Conservation (phyloP, 768 basidiomycete species). For the Trametopsis cervina region DNA sequence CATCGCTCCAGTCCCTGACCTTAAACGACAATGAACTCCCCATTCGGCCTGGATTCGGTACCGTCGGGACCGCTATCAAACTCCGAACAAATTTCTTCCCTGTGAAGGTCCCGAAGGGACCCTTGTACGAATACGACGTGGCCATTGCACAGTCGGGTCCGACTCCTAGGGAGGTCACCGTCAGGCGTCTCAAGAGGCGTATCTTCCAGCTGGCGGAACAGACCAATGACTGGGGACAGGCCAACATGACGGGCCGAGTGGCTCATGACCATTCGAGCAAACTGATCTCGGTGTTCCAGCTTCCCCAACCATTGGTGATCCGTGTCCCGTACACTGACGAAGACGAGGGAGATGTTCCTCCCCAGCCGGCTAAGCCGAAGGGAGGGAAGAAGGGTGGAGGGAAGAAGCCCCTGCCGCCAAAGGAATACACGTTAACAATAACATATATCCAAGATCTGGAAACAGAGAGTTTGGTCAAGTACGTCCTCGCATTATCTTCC, state of each 20-base stretch:
- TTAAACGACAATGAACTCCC: conserved; percentile 32
- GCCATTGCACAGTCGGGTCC: conserved; percentile 20
- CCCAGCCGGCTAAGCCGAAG: conserved; percentile 7
- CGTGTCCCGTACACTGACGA: conserved; percentile 38
- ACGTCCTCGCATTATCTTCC: conserved; percentile 8
- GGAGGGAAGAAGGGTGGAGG: conserved; percentile 19
- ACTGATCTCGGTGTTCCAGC: conserved; percentile 32
- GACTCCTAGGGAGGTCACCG: conserved; percentile 29
- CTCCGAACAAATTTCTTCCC: conserved; percentile 51
- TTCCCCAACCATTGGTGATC: conserved; percentile 37
- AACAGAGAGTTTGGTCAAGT: conserved; percentile 35
- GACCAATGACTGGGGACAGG: conserved; percentile 33
- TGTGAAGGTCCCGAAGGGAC: conserved; percentile 37
- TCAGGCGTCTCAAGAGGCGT: conserved; percentile 35
- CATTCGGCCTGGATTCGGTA: conserved; percentile 42
- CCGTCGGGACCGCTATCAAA: conserved; percentile 34
- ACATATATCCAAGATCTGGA: conserved; percentile 38
- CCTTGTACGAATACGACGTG: conserved; percentile 43
- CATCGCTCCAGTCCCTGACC: conserved; percentile 24
- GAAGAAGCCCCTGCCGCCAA: conserved; percentile 16
- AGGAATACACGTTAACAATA: conserved; percentile 38
- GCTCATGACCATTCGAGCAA: conserved; percentile 44
- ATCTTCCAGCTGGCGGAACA: conserved; percentile 44
- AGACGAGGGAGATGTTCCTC: conserved; percentile 29
- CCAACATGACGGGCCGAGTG: conserved; percentile 32